Evolutionary conservation across 1,139 yeast species (phyloP), one percentile per base, ranked within the genome.

Genomic region (Taphrina betulina): DNA sequence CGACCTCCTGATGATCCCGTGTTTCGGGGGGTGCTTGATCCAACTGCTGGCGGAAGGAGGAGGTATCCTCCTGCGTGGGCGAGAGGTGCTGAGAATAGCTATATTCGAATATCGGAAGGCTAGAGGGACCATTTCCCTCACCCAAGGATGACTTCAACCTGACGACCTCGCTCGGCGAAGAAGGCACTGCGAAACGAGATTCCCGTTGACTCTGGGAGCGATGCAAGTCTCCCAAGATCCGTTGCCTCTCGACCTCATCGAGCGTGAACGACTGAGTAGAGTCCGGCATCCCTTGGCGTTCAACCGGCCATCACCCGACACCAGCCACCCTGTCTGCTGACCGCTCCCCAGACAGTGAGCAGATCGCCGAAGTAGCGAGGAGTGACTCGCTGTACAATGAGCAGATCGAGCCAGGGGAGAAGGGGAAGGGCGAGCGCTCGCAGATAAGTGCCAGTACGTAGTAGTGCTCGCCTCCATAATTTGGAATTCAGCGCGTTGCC

Each of bases 61-160:
- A 23, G 14, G 54, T 50, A 31, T 50, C 54, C 34, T 50, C 54
- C 40, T 50, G 54, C 10, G 54, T 50, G 24, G 38, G 54, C 5
- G 44, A 24, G 36, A 40, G 23, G 14, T 24, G 20, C n/a, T 50
- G 54, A 10, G 54, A 40, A 19, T 50, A 50, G 37, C 37, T 24
- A 33, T 38, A 41, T 16, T 38, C 31, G 23, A 50, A 40, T 5
- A 50, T 3, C 8, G 12, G 12, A 7, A 26, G 12, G 31, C 10
- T 26, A 7, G 31, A 26, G 33, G 24, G 33, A 24, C 33, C 22
- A 40, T 5, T 3, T 24, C 34, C 14, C 22, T 12, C 7, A 16
- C 28, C 5, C 26, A 16, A 28, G 17, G 17, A 4, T 20, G 5
- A 7, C 42, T 22, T 8, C 3, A 14, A 19, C 12, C 28, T n/a